Base-by-base conservation (phyloP, 139 green algal genomes). In the Picochlorum sp. region DNA sequence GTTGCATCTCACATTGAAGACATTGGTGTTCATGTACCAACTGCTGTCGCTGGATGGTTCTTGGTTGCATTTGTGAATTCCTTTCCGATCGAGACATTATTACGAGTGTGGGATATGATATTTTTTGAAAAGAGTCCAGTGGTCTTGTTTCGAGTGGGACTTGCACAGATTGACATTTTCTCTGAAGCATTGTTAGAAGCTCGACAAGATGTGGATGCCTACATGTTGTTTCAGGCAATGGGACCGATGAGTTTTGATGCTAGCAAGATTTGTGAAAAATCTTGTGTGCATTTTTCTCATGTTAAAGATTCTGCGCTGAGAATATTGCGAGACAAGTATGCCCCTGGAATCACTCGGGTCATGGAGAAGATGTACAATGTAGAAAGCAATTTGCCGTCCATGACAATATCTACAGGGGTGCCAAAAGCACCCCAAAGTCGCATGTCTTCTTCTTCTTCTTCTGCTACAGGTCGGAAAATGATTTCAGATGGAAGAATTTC, bases 61-160 rank as follows among this genome's bases (percentile, higher is more conserved):
- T 79, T 96, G 20, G 89, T 80, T 70, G 52, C 83, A 20, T 97
- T 94, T 76, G 80, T 96, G 57, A 95, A 94, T 69, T 78, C 73
- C 44, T 75, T 97, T 55, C 90, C 90, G 1, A 82, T 88, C 67
- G 90, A 96, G 71, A 83, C 68, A 23, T 85, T 77, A 69, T 72
- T 95, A 70, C 76, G 88, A 0, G 81, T 94, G 13, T 95, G 87
- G 87, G 87, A 95, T 78, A 69, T 88, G 45, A 68, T 92, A 23
- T 84, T 95, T 54, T 86, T 86, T 44, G 81, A 94, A 63, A 62
- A 65, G 24, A 75, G 66, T 57, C 56, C 81, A 50, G 74, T 74
- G n/a, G 80, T 94, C 26, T 77, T 94, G 26, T 90, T 94, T 62
- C 65, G 81, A 10, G 76, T 83, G 18, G 81, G 70, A 4, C 74